These are phyloP conservation scores for Agastache rugosa DNA, from an alignment of 257 asterid genomes.

Conservation along the genomic window DNA sequence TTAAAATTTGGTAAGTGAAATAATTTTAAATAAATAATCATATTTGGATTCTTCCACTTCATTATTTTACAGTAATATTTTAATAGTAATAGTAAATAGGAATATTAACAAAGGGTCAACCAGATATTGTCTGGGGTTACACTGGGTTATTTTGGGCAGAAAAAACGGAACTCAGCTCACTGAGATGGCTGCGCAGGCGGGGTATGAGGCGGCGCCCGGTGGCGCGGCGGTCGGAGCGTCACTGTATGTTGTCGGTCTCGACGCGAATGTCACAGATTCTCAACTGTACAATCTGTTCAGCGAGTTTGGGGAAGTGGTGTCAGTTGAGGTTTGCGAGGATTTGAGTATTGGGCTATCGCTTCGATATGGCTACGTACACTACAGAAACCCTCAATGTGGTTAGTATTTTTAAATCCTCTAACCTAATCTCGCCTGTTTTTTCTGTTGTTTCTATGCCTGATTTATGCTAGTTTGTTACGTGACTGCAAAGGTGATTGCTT, in stretches of 20 bases:
- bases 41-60: too few species aligned
- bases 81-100: too few species aligned
- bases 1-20: too few species aligned
- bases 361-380: conserved; percentile 85
- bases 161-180: not conserved
- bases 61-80: too few species aligned
- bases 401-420: conserved; percentile 14
- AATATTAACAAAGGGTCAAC: too few species aligned
- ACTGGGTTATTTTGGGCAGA: not conserved
- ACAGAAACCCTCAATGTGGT: conserved; percentile 77
- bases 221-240: conserved; percentile 64
- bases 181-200: conserved; percentile 70
- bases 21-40: too few species aligned
- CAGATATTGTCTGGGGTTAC: not conserved
- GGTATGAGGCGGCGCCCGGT: conserved; percentile 42
- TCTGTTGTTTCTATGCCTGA: too few species aligned
- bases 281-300: conserved; percentile 78
- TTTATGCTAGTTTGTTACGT: not conserved
- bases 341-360: conserved; percentile 61
- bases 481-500: not conserved
- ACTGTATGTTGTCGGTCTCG: conserved; percentile 77
- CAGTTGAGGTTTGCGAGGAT: conserved; percentile 86
- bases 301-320: conserved; percentile 79
- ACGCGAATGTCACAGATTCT: conserved; percentile 66
- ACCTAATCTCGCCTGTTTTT: not conserved